Percentiles rank a stretch among this genome's conserved stretches.
Conservation (phyloP, 2,329 filamentous ascomycete species). For the Beauveria rudraprayagi region DNA sequence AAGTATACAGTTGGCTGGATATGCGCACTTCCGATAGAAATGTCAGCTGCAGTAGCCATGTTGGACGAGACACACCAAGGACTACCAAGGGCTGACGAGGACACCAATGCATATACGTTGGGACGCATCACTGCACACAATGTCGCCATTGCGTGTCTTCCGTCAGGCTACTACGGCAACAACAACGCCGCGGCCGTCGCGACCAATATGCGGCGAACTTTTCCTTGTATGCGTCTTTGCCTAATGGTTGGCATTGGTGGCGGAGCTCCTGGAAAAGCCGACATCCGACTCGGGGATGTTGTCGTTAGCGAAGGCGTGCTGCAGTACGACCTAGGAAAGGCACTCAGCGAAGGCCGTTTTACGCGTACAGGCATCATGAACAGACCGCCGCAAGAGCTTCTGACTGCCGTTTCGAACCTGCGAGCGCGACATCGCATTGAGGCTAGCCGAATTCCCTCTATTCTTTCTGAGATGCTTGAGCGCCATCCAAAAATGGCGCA, state of each 20-base stretch:
- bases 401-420: conserved; percentile 11
- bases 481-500: not conserved
- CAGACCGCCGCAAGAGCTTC: not conserved
- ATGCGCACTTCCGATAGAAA: conserved; percentile 17
- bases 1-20: conserved; percentile 21
- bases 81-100: conserved; percentile 6
- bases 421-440: conserved; percentile 8
- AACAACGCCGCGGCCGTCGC: conserved; percentile 8
- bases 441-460: not conserved
- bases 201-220: conserved; percentile 13
- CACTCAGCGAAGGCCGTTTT: conserved; percentile 3
- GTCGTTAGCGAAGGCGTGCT: conserved; percentile 16
- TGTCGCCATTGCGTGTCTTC: conserved; percentile 15
- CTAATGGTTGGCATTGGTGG: conserved; percentile 23
- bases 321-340: conserved; percentile 17
- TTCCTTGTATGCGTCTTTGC: conserved; percentile 4
- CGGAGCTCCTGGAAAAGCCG: conserved; percentile 15
- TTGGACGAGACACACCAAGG: conserved; percentile 15
- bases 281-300: conserved; percentile 16
- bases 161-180: conserved; percentile 12
- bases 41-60: conserved; percentile 15
- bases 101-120: conserved; percentile 15
- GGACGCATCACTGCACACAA: conserved; percentile 14
- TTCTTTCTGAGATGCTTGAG: not conserved
- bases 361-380: conserved; percentile 9